Base-by-base conservation (phyloP, 1,284 basidiomycete genomes). In the Malassezia sympodialis region DNA sequence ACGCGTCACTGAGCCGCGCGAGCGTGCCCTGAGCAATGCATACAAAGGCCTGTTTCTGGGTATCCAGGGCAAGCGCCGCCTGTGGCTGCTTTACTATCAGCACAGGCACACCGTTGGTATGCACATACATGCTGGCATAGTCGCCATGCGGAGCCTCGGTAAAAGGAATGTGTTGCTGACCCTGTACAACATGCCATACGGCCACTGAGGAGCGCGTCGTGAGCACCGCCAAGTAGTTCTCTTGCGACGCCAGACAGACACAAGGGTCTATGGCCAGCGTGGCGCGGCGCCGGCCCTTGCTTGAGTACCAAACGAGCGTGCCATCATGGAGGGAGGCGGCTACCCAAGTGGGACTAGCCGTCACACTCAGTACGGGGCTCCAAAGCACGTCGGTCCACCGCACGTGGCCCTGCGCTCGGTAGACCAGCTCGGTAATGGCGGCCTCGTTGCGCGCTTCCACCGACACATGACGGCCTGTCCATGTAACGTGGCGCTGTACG, bases 351-450 rank as follows among this genome's bases (percentile, higher is more conserved):
- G 75, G 69, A 0, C 86, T 85, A 0, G 83, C 82, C 1, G 82
- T 82, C 28, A 88, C 73, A 0, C 80, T 78, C 4, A 91, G 72
- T 5, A 82, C 82, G 6, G 84, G 83, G 0, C 81, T 81, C 1
- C 86, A 82, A 8, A 90, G 68, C 75, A 87, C 96, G 75, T 96
- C 90, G 49, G 90, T 73, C 90, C 91, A 96, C 19, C 24, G 49
- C 12, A 47, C 49, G 1, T 39, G 23, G 21, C 40, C 54, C 19
- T 30, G 23, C 19, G 19, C 23, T 21, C 31, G 30, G 40, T 31
- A 49, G 3, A 23, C 27, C 14, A 80, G 77, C 26, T 79, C 51
- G 15, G 53, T 48, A 21, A 80, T 79, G 52, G 84, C 12, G 12
- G 35, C 83, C 24, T 83, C 80, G 77, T 98, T 96, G 61, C 83